phyloP scores from a whole-genome alignment of 1,284 basidiomycete genomes.

The Trichosporon coremiiforme region DNA sequence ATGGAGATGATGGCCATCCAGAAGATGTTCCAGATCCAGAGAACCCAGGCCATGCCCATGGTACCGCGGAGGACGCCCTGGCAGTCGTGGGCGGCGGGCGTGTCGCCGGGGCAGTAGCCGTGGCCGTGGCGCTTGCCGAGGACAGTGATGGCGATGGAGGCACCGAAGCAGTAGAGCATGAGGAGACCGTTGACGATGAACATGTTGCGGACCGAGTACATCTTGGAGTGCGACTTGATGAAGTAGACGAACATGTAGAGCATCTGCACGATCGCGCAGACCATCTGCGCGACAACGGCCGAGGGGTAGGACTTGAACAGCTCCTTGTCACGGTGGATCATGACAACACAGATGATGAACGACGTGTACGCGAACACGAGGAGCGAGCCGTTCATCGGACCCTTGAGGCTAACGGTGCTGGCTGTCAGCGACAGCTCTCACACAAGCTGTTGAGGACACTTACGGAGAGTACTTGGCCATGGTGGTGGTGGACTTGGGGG shows the following conservation, averaged over 20 bases:
- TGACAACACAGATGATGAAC: slow-evolving; percentile 40
- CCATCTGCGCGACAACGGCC: slow-evolving; percentile 40
- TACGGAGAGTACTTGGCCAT: slow-evolving; percentile 20
- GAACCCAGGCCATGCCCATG: slow-evolving; percentile 28
- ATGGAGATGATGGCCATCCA: slow-evolving; percentile 35
- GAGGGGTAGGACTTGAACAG: slow-evolving; percentile 33
- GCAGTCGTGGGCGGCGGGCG: slow-evolving; percentile 30
- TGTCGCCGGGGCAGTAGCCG: slow-evolving; percentile 32
- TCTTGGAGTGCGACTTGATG: slow-evolving; percentile 23
- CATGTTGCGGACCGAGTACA: slow-evolving; percentile 34
- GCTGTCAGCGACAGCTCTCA: background rate
- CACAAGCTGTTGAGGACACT: background rate
- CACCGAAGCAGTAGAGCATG: slow-evolving; percentile 34
- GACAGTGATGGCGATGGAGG: slow-evolving; percentile 36
- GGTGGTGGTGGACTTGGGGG: background rate
- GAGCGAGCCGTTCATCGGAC: slow-evolving; percentile 10
- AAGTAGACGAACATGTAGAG: slow-evolving; percentile 33
- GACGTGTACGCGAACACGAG: slow-evolving; percentile 28
- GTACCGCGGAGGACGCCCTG: slow-evolving; percentile 36
- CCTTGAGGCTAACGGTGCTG: slow-evolving; percentile 23
- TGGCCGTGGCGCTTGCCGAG: slow-evolving; percentile 26
- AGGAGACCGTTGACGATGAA: slow-evolving; percentile 34
- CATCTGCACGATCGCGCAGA: slow-evolving; percentile 35
- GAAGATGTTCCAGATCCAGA: slow-evolving; percentile 35
- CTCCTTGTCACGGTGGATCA: slow-evolving; percentile 33